phyloP scores from a whole-genome alignment of 768 basidiomycete genomes.

The Tephrocybe sp. region DNA sequence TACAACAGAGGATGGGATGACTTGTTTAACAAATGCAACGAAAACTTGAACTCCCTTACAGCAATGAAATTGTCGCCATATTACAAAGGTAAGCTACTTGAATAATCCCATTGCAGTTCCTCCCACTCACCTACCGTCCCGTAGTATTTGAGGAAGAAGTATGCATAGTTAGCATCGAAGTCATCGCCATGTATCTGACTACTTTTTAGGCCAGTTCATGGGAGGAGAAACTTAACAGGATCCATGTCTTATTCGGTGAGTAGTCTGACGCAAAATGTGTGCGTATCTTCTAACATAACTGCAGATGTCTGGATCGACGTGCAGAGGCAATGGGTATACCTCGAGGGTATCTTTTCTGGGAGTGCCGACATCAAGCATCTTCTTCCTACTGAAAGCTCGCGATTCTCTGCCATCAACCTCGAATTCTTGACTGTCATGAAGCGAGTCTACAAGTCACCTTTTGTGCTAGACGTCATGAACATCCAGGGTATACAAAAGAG shows the following conservation, averaged over 20 bases:
- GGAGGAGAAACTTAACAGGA: conserved; percentile 96
- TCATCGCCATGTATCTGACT: conserved; percentile 6
- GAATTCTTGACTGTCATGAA: conserved; percentile 99
- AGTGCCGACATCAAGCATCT: conserved; percentile 99
- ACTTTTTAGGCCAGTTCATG: conserved; percentile 70
- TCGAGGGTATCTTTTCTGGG: conserved; percentile 99
- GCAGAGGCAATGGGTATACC: conserved; percentile 98
- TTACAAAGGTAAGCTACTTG: conserved; percentile 72
- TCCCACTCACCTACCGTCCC: conserved; percentile 3
- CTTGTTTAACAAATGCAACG: conserved; percentile 93
- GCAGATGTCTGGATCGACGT: conserved; percentile 99
- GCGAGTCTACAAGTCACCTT: conserved; percentile 99
- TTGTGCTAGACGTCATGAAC: conserved; percentile 95
- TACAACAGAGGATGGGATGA: conserved; percentile 88
- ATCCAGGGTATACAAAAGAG: conserved; percentile 96
- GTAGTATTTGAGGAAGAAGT: conserved; percentile 89
- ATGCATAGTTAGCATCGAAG: conserved; percentile 6
- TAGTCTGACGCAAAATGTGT: background rate
- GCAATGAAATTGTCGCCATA: conserved; percentile 99
- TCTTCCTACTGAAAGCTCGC: conserved; percentile 94
- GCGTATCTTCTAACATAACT: conserved; percentile 5
- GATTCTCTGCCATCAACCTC: conserved; percentile 97
- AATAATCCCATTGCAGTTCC: background rate
- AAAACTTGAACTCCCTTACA: conserved; percentile 92
- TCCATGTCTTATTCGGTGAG: conserved; percentile 93